Base-by-base conservation (phyloP, 2,329 filamentous ascomycete species). In the Colletotrichum sp. region DNA sequence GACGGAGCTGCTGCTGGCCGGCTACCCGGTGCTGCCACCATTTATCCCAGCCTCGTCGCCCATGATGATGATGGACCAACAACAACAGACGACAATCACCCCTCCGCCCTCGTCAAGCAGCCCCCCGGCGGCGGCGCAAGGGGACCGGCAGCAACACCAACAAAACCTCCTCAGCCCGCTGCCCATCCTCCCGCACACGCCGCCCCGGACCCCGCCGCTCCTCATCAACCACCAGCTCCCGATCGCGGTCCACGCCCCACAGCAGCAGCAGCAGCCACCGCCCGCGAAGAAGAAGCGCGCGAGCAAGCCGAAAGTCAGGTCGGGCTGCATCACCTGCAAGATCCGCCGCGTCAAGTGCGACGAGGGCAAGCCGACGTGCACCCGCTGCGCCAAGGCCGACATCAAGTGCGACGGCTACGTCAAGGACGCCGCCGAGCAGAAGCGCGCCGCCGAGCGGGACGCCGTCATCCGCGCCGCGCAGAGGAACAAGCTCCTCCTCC, bases 271-370 rank as follows among this genome's bases (percentile, higher is more conserved):
- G 24, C 18, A 29, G 21, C 12, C 16, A 27, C 36, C 34, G 8
- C 24, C n/a, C 2, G 21, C 21, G 7, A 76, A 58, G 36, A 69
- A 58, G 13, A 76, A 68, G 13, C 64, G 75, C 12, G 66, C 69
- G 9, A 76, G 73, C 63, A 70, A n/a, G 8, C 72, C 72, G 2
- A 77, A 76, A 27, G 75, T 75, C 24, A 64, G 72, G 5, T 75
- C 76, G 4, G 76, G 76, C 18, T 77, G 76, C 57, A 58, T 76
- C 29, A 77, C 76, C 31, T 77, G 76, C 74, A 80, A 81, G 72
- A 66, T 70, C 47, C 77, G 80, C 18, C 76, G 79, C 27, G 79
- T 81, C 63, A 82, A 82, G 73, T 82, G 81, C 70, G 79, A 80
- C 62, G 79, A 82, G 70, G 72, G 74, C 18, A 79, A 76, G 47